A percentile compares a stretch with the other conserved stretches of the same genome.
Evolutionary conservation across 805 yeast species (phyloP).

Genomic region (Candida nemodendra): DNA sequence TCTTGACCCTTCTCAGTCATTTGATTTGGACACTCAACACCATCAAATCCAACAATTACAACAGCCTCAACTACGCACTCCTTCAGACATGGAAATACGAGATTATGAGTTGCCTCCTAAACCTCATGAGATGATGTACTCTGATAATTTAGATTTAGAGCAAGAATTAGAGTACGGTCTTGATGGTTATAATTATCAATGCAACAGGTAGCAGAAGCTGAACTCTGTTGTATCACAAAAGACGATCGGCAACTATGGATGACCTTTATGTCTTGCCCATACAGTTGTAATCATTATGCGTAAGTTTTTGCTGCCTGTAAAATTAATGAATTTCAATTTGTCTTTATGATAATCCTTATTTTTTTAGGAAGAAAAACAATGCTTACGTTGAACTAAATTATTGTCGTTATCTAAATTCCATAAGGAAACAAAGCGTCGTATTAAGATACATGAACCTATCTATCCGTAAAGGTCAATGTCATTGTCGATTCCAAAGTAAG

Average conservation of each 20-base stretch:
- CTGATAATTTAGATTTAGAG: constrained; percentile 48
- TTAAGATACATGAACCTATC: not conserved
- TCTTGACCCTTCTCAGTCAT: constrained; percentile 4
- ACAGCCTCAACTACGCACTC: constrained; percentile 40
- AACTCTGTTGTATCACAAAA: too few relatives aligned
- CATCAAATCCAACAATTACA: constrained; percentile 9
- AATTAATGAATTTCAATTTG: too few relatives aligned
- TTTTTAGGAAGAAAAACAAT: too few relatives aligned
- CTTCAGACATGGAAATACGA: constrained; percentile 42
- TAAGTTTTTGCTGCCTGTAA: too few relatives aligned
- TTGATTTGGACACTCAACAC: constrained; percentile 3
- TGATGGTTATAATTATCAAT: constrained; percentile 44
- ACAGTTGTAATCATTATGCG: too few relatives aligned
- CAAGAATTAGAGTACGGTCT: constrained; percentile 67
- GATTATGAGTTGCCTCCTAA: constrained; percentile 58
- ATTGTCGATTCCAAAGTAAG: constrained; percentile 3
- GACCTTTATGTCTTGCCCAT: too few relatives aligned
- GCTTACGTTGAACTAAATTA: too few relatives aligned
- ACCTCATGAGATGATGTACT: constrained; percentile 50
- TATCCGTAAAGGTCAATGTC: constrained; percentile 24
- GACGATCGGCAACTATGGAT: too few relatives aligned
- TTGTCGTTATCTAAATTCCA: too few relatives aligned
- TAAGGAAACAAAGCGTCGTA: not conserved
- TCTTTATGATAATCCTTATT: too few relatives aligned
- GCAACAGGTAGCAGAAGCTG: constrained; percentile 1